Conservation (phyloP, 2,329 filamentous ascomycete genomes). For the Claviceps digitariae region DNA sequence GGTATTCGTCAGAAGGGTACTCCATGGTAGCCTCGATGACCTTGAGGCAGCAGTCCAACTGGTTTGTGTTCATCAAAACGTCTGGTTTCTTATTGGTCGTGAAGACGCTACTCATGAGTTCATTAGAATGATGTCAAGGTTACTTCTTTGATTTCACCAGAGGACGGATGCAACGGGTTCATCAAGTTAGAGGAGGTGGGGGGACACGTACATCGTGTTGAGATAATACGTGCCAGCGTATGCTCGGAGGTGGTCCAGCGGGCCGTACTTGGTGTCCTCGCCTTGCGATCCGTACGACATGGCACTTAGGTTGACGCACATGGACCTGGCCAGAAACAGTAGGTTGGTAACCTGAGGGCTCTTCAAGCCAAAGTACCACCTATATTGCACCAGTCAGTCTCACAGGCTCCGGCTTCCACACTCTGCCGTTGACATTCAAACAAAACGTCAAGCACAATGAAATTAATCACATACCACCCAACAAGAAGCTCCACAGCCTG, state of each 20-base stretch:
- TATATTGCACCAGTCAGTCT: conserved; percentile 8
- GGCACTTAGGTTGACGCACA: conserved; percentile 29
- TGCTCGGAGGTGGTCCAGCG: conserved; percentile 31
- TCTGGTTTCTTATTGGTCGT: conserved; percentile 34
- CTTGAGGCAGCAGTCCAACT: conserved; percentile 29
- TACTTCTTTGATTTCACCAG: too few relatives aligned
- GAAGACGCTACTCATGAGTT: conserved; percentile 20
- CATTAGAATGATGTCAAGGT: neutral
- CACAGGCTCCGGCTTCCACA: too few relatives aligned
- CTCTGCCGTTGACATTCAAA: too few relatives aligned
- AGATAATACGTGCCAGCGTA: conserved; percentile 37
- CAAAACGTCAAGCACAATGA: too few relatives aligned
- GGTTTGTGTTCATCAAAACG: conserved; percentile 31
- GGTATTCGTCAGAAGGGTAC: conserved; percentile 28
- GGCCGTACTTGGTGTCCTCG: conserved; percentile 13
- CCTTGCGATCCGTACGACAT: conserved; percentile 13
- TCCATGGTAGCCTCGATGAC: conserved; percentile 29
- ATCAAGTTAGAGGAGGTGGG: neutral
- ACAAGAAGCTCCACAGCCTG: conserved; percentile 32
- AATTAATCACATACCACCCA: conserved; percentile 26
- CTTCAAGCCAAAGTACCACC: conserved; percentile 34
- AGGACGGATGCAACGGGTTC: too few relatives aligned
- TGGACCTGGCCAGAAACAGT: conserved; percentile 32
- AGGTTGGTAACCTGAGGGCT: conserved; percentile 36
- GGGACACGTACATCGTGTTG: conserved; percentile 28